Conservation (phyloP, 257 asterid genomes). For the Ajuga chamaepitys region DNA sequence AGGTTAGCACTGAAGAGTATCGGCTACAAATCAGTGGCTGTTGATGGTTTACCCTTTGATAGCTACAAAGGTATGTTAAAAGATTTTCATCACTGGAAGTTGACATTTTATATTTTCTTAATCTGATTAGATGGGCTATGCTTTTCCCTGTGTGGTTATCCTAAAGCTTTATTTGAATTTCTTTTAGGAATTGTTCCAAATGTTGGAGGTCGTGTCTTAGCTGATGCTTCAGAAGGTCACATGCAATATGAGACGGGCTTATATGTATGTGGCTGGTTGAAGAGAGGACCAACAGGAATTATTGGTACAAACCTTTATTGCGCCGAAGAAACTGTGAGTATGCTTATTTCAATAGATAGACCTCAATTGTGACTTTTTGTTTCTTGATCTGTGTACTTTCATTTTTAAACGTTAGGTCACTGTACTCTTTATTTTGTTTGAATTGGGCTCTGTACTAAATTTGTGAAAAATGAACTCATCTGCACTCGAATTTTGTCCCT, state of each 20-base stretch:
- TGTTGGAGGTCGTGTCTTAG: constrained; percentile 58
- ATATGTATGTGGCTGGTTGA: constrained; percentile 93
- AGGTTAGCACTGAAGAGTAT: constrained; percentile 83
- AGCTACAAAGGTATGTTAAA: constrained; percentile 38
- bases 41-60: constrained; percentile 77
- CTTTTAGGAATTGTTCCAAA: constrained; percentile 73
- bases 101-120: not conserved
- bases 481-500: not conserved
- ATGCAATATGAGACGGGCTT: constrained; percentile 47
- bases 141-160: not conserved
- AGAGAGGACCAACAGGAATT: constrained; percentile 91
- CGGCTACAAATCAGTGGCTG: constrained; percentile 78
- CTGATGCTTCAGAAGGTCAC: constrained; percentile 27
- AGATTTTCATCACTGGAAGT: not conserved
- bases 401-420: not conserved
- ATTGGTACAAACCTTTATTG: constrained; percentile 77
- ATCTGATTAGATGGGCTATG: not conserved
- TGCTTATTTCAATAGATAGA: not conserved
- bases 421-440: not conserved
- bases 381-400: too few species aligned
- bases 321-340: constrained; percentile 78
- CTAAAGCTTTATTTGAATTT: not conserved
- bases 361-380: not conserved
- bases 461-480: not conserved
- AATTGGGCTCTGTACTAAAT: not conserved